phyloP scores from a whole-genome alignment of 2,329 filamentous ascomycete species.

The Mycosphaerella sp. region DNA sequence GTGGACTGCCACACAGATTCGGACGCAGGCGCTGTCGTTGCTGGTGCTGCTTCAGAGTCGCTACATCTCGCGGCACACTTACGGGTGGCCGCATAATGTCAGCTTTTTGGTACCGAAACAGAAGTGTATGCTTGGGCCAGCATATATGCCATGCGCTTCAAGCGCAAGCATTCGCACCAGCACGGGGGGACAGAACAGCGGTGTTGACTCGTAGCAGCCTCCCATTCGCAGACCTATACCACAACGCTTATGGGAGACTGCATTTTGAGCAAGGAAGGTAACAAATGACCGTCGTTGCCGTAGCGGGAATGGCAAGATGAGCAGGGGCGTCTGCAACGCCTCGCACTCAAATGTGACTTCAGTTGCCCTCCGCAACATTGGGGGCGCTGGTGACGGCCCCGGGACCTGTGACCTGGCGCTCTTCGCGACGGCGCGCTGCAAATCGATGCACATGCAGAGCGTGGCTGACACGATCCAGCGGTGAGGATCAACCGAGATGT shows the following conservation, averaged over 20 bases:
- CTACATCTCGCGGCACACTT: neutral
- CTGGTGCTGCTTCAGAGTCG: neutral
- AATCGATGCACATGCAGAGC: neutral
- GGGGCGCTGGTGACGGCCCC: neutral
- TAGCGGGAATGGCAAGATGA: neutral
- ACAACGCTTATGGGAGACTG: neutral
- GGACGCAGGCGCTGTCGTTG: too few species aligned
- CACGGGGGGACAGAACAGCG: neutral
- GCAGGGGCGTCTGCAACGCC: neutral
- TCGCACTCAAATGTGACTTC: neutral
- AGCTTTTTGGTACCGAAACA: neutral
- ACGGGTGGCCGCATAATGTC: neutral
- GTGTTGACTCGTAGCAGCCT: neutral
- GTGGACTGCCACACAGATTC: too few species aligned
- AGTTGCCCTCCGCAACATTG: neutral
- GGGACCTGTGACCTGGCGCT: neutral
- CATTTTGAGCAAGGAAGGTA: constrained; percentile 1
- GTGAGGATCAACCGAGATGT: neutral
- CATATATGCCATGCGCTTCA: neutral
- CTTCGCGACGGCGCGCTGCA: neutral
- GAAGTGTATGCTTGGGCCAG: neutral
- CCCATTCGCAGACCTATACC: neutral
- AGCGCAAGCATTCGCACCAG: neutral
- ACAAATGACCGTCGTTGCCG: constrained; percentile 1
- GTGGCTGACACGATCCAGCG: neutral